These are phyloP conservation scores for Amaranthus tricolor DNA, from an alignment of 179 eudicot genomes.

Conservation along the genomic window DNA sequence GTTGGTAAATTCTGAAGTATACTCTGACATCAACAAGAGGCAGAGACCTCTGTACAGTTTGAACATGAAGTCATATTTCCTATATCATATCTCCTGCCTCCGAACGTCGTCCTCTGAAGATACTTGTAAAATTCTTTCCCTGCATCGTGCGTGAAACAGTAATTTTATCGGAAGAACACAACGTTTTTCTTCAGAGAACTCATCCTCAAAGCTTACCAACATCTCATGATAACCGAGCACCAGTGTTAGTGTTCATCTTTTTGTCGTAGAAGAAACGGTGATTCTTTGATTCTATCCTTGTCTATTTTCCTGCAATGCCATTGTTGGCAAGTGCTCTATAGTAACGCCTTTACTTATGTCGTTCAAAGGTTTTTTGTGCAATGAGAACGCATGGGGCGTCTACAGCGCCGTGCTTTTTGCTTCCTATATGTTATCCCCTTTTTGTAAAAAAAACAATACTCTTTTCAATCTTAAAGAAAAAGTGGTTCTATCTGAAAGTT, in stretches of 20 bases:
- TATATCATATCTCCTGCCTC: constrained; percentile 1
- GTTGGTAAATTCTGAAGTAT: constrained; percentile 7
- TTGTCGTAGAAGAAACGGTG: constrained; percentile 20
- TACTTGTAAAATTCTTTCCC: constrained; percentile 1
- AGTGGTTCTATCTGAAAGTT: too few relatives aligned
- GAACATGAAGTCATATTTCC: constrained; percentile 15
- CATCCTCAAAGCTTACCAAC: constrained; percentile 14
- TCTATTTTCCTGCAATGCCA: constrained; percentile 17
- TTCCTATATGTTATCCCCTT: constrained; percentile 15
- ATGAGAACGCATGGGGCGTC: constrained; percentile 4
- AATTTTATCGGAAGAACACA: not conserved
- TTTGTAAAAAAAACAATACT: not conserved
- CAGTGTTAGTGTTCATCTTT: constrained; percentile 8
- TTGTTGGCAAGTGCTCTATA: constrained; percentile 30
- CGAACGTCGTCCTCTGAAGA: constrained; percentile 2
- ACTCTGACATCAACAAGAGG: constrained; percentile 10
- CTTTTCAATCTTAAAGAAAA: too few relatives aligned
- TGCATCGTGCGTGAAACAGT: too few relatives aligned
- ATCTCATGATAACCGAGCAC: constrained; percentile 23
- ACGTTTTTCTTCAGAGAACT: not conserved
- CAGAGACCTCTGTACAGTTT: constrained; percentile 32
- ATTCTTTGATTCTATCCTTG: constrained; percentile 30
- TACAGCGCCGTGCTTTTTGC: constrained; percentile 2
- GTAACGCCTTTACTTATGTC: constrained; percentile 16
- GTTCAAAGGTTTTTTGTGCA: constrained; percentile 7